Conservation (phyloP, 1,284 basidiomycete genomes). For the Ustilago cynodontis region DNA sequence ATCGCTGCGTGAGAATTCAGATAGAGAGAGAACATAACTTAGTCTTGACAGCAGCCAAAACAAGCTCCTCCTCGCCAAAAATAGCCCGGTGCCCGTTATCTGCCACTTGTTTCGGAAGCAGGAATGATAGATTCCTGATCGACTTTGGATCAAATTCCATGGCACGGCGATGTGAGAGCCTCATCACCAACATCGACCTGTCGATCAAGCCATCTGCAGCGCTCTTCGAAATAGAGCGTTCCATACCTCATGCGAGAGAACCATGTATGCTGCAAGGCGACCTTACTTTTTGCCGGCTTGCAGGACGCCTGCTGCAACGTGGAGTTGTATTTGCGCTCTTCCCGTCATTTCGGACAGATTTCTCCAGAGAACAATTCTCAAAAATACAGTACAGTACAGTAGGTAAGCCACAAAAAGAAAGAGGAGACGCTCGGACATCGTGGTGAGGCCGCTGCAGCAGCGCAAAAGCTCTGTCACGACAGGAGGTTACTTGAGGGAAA, state of each 20-base stretch:
- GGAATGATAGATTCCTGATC: not conserved
- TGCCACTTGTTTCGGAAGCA: too few relatives aligned
- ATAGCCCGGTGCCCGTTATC: too few relatives aligned
- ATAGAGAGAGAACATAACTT: too few relatives aligned
- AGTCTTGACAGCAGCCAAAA: too few relatives aligned
- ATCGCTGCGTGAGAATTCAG: too few relatives aligned
- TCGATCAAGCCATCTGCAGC: not conserved
- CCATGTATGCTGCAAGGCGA: slow-evolving; percentile 9
- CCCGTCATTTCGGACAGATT: not conserved
- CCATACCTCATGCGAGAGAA: not conserved
- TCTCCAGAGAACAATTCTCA: not conserved
- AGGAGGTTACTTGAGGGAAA: not conserved
- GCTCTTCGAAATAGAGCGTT: slow-evolving; percentile 1
- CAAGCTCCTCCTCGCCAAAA: too few relatives aligned
- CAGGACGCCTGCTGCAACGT: slow-evolving; percentile 4
- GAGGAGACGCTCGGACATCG: not conserved
- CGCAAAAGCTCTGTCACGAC: too few relatives aligned
- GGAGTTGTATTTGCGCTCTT: slow-evolving; percentile 10
- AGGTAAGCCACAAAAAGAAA: not conserved
- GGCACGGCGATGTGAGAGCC: not conserved
- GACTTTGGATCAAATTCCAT: too few relatives aligned
- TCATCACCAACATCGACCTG: not conserved
- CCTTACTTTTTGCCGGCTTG: slow-evolving; percentile 11
- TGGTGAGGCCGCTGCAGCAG: not conserved
- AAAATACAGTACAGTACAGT: too few relatives aligned